Evolutionary conservation across 2,329 filamentous ascomycete genomes (phyloP), one percentile per base, ranked within the genome.

Genomic region (Aspergillus spinulosporus): DNA sequence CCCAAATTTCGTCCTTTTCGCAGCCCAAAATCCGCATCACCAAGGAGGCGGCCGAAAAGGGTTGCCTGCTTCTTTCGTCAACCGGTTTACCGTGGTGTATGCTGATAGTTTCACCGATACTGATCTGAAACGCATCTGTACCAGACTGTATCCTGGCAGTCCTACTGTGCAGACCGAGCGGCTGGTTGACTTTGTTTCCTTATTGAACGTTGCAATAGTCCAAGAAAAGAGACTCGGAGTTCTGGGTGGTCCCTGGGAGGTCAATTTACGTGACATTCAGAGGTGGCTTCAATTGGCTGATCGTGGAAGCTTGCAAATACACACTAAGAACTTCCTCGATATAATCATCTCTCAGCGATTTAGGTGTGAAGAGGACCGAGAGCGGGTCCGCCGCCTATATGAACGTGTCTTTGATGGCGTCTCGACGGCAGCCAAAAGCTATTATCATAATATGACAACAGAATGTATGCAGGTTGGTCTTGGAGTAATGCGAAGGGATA

Each of bases 1-100:
- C 70, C 87, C 88, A 0, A 81, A 92, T 61, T 99, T 99, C 74
- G 86, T 89, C n/a, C 84, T 99, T 0, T 99, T 99, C 68, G 94
- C 95, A 9, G 92, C 94, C 0, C 94, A 99, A 71, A 99, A 99
- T 69, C 94, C 94, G 6, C 94, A 99, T 74, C 91, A 97, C 66
- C 94, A 99, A 74, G 94, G 94, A 56, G 93, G 94, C 61, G 94
- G 94, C 7, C 85, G 94, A 64, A 99, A 99, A 74, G 94, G 94
- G 39, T 78, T 99, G 36, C 94, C 94, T 1, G 89, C 89, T 56
- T 97, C 94, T 1, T 99, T 99, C 67, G 94, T 99, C 60, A 97
- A 99, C 72, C 89, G 95, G 45, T 99, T 99, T 72, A 94, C 95
- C 39, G 93, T 99, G 14, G 95, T 99, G 0, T 97, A 97, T 74